These are phyloP conservation scores for Metschnikowia drakensbergensis DNA, from an alignment of 805 yeast genomes.

Conservation along the genomic window DNA sequence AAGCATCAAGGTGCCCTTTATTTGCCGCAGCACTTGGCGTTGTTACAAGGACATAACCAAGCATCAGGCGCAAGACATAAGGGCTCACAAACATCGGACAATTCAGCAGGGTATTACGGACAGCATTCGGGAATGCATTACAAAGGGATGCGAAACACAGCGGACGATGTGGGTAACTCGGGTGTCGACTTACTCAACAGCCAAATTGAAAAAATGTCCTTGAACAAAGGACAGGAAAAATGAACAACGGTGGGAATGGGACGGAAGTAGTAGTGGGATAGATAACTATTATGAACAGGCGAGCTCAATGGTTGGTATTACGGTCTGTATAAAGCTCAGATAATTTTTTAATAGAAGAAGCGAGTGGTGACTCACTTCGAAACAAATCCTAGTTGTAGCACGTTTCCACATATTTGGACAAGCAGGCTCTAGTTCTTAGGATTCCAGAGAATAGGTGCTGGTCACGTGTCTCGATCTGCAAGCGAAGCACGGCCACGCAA, in stretches of 20 bases:
- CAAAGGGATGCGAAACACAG: background rate
- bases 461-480: conserved; percentile 1
- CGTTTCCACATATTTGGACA: no score
- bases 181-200: conserved; percentile 1
- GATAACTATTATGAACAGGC: conserved; percentile 1
- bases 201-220: conserved; percentile 2
- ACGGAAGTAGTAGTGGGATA: conserved; percentile 1
- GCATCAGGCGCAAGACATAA: conserved; percentile 10
- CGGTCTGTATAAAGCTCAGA: conserved; percentile 1
- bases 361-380: conserved; percentile 3
- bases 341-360: conserved; percentile 4
- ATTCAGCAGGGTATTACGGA: background rate
- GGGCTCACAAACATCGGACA: conserved; percentile 12
- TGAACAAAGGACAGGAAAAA: conserved; percentile 3
- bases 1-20: conserved; percentile 15
- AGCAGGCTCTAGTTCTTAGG: no score
- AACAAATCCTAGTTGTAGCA: background rate
- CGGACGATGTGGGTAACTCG: background rate
- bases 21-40: conserved; percentile 23
- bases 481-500: conserved; percentile 1
- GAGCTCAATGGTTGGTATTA: conserved; percentile 1
- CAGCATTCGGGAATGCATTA: conserved; percentile 8
- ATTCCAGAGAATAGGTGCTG: no score
- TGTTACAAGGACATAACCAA: conserved; percentile 17
- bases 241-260: conserved; percentile 2